phyloP scores from a whole-genome alignment of 2,329 filamentous ascomycete genomes.

The Colletotrichum tanaceti region DNA sequence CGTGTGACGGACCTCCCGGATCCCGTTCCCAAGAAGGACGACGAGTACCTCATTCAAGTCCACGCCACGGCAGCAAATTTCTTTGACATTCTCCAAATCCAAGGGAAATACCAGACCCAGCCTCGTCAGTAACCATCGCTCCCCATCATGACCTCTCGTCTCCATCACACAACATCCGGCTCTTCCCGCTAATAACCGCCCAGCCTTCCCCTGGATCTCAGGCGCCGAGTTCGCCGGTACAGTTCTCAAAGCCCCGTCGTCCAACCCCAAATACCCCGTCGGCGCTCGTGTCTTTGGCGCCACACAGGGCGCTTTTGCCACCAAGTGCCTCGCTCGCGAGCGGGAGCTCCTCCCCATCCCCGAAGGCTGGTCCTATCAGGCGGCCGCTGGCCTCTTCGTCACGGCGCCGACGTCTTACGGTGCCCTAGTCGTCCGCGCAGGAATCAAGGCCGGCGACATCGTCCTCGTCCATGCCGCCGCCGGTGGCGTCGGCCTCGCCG shows the following conservation, averaged over 20 bases:
- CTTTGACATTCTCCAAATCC: slow-evolving; percentile 95
- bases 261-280: slow-evolving; percentile 73
- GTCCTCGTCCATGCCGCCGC: slow-evolving; percentile 94
- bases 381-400: slow-evolving; percentile 90
- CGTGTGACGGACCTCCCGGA: slow-evolving; percentile 79
- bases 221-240: slow-evolving; percentile 89
- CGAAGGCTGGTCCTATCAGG: slow-evolving; percentile 81
- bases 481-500: slow-evolving; percentile 89
- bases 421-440: slow-evolving; percentile 81
- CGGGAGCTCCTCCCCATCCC: slow-evolving; percentile 78
- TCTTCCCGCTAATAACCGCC: neutral
- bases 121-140: slow-evolving; percentile 63
- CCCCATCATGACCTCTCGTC: neutral
- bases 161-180: neutral
- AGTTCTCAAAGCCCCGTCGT: slow-evolving; percentile 73
- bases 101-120: slow-evolving; percentile 95
- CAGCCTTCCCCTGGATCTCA: slow-evolving; percentile 84
- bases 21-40: slow-evolving; percentile 73
- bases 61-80: slow-evolving; percentile 93
- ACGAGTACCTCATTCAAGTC: slow-evolving; percentile 88
- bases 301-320: slow-evolving; percentile 86
- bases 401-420: slow-evolving; percentile 92
- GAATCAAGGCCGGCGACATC: slow-evolving; percentile 82
- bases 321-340: slow-evolving; percentile 76
- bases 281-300: slow-evolving; percentile 91